Percentiles rank a stretch among this genome's conserved stretches.
These are phyloP conservation scores for Dorcoceras hygrometricum DNA, from an alignment of 257 asterid genomes.

Conservation along the genomic window DNA sequence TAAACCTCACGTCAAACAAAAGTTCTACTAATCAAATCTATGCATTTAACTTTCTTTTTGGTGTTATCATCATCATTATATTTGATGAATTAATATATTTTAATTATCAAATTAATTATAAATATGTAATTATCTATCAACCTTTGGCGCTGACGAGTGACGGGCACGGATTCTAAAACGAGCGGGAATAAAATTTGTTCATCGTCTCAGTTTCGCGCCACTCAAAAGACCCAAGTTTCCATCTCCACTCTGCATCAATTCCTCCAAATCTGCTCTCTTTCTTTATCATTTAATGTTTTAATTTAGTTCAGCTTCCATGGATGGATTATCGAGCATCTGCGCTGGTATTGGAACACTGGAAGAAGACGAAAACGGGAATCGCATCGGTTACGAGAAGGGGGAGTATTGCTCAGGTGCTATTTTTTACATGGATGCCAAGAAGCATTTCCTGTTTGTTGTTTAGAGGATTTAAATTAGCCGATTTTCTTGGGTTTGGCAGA, in stretches of 20 bases:
- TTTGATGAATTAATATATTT: too few relatives aligned
- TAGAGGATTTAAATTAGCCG: neutral
- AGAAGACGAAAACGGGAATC: constrained; percentile 67
- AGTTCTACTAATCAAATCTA: too few relatives aligned
- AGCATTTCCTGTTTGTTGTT: neutral
- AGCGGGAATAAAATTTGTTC: constrained; percentile 22
- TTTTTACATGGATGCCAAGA: neutral
- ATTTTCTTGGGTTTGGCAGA: constrained; percentile 39
- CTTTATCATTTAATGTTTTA: neutral
- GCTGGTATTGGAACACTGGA: constrained; percentile 71
- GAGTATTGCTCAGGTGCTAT: constrained; percentile 60
- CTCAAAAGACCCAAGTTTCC: constrained; percentile 10
- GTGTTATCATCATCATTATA: too few relatives aligned
- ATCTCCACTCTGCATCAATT: constrained; percentile 7
- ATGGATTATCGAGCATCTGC: constrained; percentile 70
- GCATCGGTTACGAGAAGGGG: constrained; percentile 59
- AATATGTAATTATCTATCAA: too few relatives aligned
- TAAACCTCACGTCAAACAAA: too few relatives aligned
- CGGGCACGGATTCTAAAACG: neutral
- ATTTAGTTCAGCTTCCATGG: constrained; percentile 40
- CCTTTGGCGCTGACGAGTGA: constrained; percentile 26
- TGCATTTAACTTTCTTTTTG: too few relatives aligned
- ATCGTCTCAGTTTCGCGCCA: constrained; percentile 12
- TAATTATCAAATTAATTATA: too few relatives aligned
- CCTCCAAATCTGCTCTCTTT: neutral